Evolutionary conservation across 495 filamentous ascomycete species (phyloP).

Genomic region (Bathelium albidoporum): DNA sequence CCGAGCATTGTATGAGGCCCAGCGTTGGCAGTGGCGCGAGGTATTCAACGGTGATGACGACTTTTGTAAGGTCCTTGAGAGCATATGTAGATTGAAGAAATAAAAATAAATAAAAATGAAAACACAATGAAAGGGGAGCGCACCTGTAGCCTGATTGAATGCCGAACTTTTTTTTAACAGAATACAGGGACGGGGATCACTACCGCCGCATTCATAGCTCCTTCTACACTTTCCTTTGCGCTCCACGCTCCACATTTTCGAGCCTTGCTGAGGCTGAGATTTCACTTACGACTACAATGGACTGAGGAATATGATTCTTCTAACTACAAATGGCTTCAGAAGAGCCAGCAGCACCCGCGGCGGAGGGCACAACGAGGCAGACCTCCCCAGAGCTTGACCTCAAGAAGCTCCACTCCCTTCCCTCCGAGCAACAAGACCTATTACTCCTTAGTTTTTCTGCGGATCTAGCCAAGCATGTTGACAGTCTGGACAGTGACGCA

Average conservation of each 20-base stretch:
- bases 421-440: conserved; percentile 91
- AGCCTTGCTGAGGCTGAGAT: background rate
- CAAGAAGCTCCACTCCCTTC: conserved; percentile 74
- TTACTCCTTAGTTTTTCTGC: conserved; percentile 85
- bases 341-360: background rate
- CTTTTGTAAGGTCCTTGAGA: conserved; percentile 2
- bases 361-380: background rate
- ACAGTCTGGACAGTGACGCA: conserved; percentile 59
- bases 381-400: conserved; percentile 63
- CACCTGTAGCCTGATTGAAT: too few relatives aligned
- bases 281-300: background rate
- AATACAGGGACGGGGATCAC: background rate
- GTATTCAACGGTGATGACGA: too few relatives aligned
- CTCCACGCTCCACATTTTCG: background rate
- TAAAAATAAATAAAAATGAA: background rate
- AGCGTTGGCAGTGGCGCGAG: background rate
- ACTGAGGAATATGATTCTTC: background rate
- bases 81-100: conserved; percentile 6
- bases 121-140: background rate
- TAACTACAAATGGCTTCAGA: background rate
- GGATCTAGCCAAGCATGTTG: conserved; percentile 70
- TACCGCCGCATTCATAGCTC: background rate
- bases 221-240: background rate
- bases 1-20: conserved; percentile 15
- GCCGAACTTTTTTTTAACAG: background rate